These are phyloP conservation scores for Cucurbita argyrosperma DNA, from an alignment of 306 rosid genomes.

Conservation along the genomic window DNA sequence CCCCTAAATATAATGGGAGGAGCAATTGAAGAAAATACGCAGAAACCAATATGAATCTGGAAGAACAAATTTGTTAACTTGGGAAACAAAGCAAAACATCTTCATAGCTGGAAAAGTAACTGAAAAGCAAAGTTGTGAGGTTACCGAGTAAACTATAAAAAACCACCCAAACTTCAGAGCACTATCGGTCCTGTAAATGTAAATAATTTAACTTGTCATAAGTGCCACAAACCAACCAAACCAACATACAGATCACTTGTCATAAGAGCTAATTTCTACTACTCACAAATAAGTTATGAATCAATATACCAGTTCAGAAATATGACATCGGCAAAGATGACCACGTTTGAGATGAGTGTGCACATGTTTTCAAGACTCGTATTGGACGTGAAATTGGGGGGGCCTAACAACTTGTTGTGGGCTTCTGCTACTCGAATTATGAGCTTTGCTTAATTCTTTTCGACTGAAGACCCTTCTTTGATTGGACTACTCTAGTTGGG, in stretches of 20 bases:
- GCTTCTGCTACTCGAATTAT: too few species aligned
- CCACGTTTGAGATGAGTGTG: too few species aligned
- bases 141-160: conserved; percentile 56
- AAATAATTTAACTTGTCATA: not conserved
- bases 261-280: not conserved
- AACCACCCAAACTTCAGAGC: conserved; percentile 90
- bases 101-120: conserved; percentile 9
- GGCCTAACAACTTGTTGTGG: too few species aligned
- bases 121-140: not conserved
- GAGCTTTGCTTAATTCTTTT: too few species aligned
- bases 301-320: too few species aligned
- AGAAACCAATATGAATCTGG: conserved; percentile 77
- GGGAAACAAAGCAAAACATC: conserved; percentile 8
- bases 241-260: not conserved
- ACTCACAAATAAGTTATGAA: too few species aligned
- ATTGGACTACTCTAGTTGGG: too few species aligned
- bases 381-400: too few species aligned
- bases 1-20: conserved; percentile 81
- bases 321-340: too few species aligned
- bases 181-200: conserved; percentile 66
- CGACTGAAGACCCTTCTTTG: too few species aligned
- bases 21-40: conserved; percentile 69
- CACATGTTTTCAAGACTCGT: too few species aligned
- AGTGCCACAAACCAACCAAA: not conserved
- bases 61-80: conserved; percentile 13